phyloP scores from a whole-genome alignment of 2,329 filamentous ascomycete genomes.

The Diaporthe humulicola region DNA sequence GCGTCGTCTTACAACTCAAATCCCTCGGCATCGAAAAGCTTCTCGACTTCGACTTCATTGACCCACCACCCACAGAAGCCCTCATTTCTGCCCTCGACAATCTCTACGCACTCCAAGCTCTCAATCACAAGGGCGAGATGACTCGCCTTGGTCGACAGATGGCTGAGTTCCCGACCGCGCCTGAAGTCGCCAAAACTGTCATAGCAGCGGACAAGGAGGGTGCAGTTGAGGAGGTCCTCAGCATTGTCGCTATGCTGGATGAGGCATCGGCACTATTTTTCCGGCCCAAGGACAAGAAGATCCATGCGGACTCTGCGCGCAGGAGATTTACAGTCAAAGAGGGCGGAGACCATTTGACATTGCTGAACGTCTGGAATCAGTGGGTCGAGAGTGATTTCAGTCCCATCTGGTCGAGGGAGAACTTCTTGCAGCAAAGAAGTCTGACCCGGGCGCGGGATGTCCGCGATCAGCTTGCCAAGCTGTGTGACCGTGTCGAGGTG shows the following conservation, averaged over 20 bases:
- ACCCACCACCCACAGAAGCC: slow-evolving; percentile 89
- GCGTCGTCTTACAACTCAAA: slow-evolving; percentile 87
- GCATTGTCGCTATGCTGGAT: slow-evolving; percentile 93
- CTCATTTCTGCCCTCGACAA: slow-evolving; percentile 91
- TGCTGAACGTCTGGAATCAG: slow-evolving; percentile 95
- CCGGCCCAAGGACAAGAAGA: slow-evolving; percentile 96
- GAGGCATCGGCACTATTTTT: slow-evolving; percentile 93
- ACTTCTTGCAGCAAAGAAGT: slow-evolving; percentile 93
- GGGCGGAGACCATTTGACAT: slow-evolving; percentile 88
- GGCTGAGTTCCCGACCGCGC: slow-evolving; percentile 94
- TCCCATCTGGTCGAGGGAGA: slow-evolving; percentile 89
- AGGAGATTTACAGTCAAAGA: slow-evolving; percentile 91
- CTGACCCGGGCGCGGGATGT: slow-evolving; percentile 91
- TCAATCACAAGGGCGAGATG: slow-evolving; percentile 89
- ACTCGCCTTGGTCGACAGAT: slow-evolving; percentile 94
- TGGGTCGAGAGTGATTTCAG: slow-evolving; percentile 95
- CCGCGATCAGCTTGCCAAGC: slow-evolving; percentile 89
- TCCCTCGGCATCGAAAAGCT: slow-evolving; percentile 93
- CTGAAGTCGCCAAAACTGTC: slow-evolving; percentile 90
- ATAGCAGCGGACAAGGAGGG: slow-evolving; percentile 89
- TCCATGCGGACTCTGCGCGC: slow-evolving; percentile 92
- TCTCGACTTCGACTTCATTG: slow-evolving; percentile 96
- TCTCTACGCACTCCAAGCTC: slow-evolving; percentile 88
- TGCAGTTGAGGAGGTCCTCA: slow-evolving; percentile 94
- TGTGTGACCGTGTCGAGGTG: slow-evolving; percentile 95